These are phyloP conservation scores for Trichoderma koningii DNA, from an alignment of 2,329 filamentous ascomycete species.

Conservation along the genomic window DNA sequence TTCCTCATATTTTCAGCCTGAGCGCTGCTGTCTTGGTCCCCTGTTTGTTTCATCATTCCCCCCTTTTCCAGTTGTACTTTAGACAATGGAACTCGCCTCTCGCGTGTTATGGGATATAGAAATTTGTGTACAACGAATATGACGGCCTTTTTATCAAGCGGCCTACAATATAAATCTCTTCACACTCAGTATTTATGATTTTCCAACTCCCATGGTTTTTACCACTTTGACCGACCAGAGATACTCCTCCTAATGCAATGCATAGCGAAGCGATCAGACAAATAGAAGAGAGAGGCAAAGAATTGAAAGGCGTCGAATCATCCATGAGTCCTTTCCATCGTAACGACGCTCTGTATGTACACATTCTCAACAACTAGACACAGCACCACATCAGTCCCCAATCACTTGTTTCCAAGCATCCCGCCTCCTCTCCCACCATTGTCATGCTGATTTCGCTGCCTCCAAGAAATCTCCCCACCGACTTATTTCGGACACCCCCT, in stretches of 20 bases:
- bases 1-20: neutral
- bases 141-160: neutral
- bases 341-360: constrained; percentile 5
- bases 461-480: no score
- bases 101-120: constrained; percentile 1
- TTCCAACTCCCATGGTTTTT: no score
- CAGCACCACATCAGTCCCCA: no score
- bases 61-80: constrained; percentile 6
- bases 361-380: neutral
- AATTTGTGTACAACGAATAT: neutral
- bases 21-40: neutral
- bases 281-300: no score
- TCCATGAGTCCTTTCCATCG: neutral
- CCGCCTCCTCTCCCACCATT: no score
- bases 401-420: no score
- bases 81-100: constrained; percentile 24
- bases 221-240: no score
- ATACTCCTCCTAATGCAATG: no score
- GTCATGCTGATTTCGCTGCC: no score
- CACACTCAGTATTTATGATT: neutral
- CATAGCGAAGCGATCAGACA: neutral
- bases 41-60: neutral
- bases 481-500: no score
- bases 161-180: neutral
- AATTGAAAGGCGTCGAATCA: neutral